Conservation (phyloP, 371 early-diverging fungal genomes). For the Zopfochytrium polystomum region DNA sequence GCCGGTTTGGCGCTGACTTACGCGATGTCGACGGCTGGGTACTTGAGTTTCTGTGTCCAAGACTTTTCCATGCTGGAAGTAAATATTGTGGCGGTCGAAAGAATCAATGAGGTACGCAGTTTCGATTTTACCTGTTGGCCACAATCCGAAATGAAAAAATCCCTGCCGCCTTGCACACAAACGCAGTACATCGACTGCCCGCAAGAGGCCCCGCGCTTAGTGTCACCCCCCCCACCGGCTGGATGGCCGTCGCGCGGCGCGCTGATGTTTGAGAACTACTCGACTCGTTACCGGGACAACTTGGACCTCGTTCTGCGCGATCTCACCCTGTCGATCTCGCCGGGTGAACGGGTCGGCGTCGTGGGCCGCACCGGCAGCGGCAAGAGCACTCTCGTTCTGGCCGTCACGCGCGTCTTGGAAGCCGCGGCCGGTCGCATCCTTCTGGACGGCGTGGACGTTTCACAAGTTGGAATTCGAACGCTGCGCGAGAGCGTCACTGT, state of each 20-base stretch:
- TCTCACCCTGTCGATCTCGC: constrained; percentile 56
- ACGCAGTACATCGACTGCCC: constrained; percentile 15
- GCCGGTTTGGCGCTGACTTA: constrained; percentile 83
- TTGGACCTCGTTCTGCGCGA: constrained; percentile 49
- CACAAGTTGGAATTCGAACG: constrained; percentile 47
- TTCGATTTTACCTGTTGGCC: neutral
- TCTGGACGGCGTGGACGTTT: constrained; percentile 59
- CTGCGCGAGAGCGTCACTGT: constrained; percentile 33
- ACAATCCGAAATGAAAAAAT: neutral
- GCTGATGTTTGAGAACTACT: constrained; percentile 51
- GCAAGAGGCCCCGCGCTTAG: constrained; percentile 1
- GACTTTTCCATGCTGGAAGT: constrained; percentile 24
- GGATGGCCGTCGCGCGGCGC: constrained; percentile 65
- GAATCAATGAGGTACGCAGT: constrained; percentile 12
- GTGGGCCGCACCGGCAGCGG: constrained; percentile 67
- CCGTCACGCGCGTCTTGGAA: constrained; percentile 59
- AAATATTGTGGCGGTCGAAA: constrained; percentile 23
- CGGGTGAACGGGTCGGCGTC: constrained; percentile 83
- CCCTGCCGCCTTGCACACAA: too few species aligned
- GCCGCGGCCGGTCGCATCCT: constrained; percentile 44
- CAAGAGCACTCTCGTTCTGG: constrained; percentile 54
- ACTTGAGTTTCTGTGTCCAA: constrained; percentile 40
- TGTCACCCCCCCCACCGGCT: constrained; percentile 24
- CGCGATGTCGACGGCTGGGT: constrained; percentile 60
- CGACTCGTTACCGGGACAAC: constrained; percentile 33